These are phyloP conservation scores for Colletotrichum phormii DNA, from an alignment of 2,329 filamentous ascomycete species.

Conservation along the genomic window DNA sequence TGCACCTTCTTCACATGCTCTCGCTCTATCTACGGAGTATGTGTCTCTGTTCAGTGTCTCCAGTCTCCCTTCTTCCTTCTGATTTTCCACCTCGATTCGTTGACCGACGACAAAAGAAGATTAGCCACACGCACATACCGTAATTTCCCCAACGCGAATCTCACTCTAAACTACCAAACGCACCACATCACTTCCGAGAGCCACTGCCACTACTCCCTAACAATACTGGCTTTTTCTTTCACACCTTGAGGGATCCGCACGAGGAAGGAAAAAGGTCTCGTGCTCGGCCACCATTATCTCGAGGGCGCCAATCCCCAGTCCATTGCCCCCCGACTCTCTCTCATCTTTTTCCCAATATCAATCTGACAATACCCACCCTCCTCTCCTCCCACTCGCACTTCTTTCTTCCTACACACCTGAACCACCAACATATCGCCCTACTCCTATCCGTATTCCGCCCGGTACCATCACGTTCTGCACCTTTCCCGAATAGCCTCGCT, in stretches of 20 bases:
- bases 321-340: not conserved
- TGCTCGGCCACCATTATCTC: slow-evolving; percentile 21
- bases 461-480: not conserved
- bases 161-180: not conserved
- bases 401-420: not conserved
- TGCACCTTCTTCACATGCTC: slow-evolving; percentile 34
- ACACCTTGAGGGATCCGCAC: slow-evolving; percentile 22
- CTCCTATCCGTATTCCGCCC: not conserved
- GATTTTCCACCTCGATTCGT: slow-evolving; percentile 13
- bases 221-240: not conserved
- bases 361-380: slow-evolving; percentile 7
- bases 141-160: slow-evolving; percentile 23
- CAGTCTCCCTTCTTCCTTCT: not conserved
- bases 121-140: slow-evolving; percentile 24
- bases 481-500: slow-evolving; percentile 6
- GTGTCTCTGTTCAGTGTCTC: not conserved
- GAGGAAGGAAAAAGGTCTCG: slow-evolving; percentile 34
- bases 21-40: not conserved
- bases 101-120: slow-evolving; percentile 35
- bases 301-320: slow-evolving; percentile 5
- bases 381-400: not conserved
- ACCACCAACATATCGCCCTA: not conserved
- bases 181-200: not conserved
- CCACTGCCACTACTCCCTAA: not conserved
- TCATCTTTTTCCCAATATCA: slow-evolving; percentile 21